phyloP scores from a whole-genome alignment of 805 yeast species.

The Dipodascus albidus region DNA sequence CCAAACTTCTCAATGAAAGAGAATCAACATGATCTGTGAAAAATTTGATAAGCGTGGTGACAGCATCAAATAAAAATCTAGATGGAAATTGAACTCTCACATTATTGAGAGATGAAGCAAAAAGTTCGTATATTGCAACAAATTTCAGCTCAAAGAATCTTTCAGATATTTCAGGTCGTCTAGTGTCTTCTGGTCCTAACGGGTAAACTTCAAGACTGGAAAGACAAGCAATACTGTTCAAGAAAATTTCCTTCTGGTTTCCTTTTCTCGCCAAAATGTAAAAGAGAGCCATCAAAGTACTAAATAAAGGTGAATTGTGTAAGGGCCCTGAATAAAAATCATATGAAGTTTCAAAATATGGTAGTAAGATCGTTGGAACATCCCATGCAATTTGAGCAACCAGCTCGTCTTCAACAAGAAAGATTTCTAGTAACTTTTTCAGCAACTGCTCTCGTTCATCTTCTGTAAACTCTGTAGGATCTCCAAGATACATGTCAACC shows the following conservation, averaged over 20 bases:
- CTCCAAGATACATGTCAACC: slow-evolving; percentile 47
- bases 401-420: slow-evolving; percentile 36
- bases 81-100: slow-evolving; percentile 70
- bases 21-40: slow-evolving; percentile 31
- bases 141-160: slow-evolving; percentile 41
- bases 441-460: slow-evolving; percentile 44
- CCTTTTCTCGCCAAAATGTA: slow-evolving; percentile 57
- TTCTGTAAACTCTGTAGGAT: slow-evolving; percentile 34
- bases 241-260: slow-evolving; percentile 68
- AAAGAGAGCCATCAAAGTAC: slow-evolving; percentile 37
- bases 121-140: slow-evolving; percentile 56
- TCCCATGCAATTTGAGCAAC: slow-evolving; percentile 82
- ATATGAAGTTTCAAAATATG: slow-evolving; percentile 33
- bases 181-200: slow-evolving; percentile 9
- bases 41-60: slow-evolving; percentile 45
- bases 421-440: slow-evolving; percentile 31
- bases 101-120: slow-evolving; percentile 44
- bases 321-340: slow-evolving; percentile 7
- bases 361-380: slow-evolving; percentile 56
- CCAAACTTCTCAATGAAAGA: slow-evolving; percentile 23
- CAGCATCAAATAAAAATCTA: slow-evolving; percentile 60
- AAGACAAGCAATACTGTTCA: slow-evolving; percentile 60
- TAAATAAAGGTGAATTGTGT: slow-evolving; percentile 15
- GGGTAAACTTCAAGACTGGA: slow-evolving; percentile 25
- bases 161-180: slow-evolving; percentile 10